These are phyloP conservation scores for Sarocladiaceae sp. DNA, from an alignment of 2,329 filamentous ascomycete species.

Conservation along the genomic window DNA sequence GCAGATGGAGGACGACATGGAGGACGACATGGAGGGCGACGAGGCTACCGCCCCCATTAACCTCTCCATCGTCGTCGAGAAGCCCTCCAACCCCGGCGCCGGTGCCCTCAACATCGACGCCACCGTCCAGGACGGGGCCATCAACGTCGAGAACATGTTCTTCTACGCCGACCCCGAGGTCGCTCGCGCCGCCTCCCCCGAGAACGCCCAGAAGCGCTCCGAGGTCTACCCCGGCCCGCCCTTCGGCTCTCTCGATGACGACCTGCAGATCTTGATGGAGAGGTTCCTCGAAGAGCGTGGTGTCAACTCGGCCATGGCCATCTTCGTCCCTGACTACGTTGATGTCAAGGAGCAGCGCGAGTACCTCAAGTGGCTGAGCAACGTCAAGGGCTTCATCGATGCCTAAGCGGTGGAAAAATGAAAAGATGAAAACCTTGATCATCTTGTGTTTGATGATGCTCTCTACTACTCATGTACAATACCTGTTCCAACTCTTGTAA, in stretches of 20 bases:
- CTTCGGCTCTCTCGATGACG: conserved; percentile 91
- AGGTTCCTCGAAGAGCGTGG: conserved; percentile 92
- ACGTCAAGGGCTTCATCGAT: conserved; percentile 80
- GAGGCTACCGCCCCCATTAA: conserved; percentile 68
- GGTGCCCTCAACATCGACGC: conserved; percentile 85
- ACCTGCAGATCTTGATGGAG: conserved; percentile 87
- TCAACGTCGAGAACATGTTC: conserved; percentile 85
- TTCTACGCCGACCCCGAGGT: conserved; percentile 75
- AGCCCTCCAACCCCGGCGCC: conserved; percentile 54
- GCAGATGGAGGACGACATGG: conserved; percentile 39
- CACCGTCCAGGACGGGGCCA: conserved; percentile 74
- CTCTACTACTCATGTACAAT: conserved; percentile 2
- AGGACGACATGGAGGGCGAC: conserved; percentile 46
- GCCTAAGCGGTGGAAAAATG: conserved; percentile 37
- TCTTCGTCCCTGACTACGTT: conserved; percentile 94
- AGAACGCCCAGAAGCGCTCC: conserved; percentile 69
- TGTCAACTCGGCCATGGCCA: conserved; percentile 75
- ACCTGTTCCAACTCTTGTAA: conserved; percentile 9
- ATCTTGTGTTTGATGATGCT: background rate
- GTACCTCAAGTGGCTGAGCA: conserved; percentile 84
- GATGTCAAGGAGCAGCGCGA: conserved; percentile 98
- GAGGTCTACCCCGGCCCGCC: conserved; percentile 84
- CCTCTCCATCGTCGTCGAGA: conserved; percentile 79
- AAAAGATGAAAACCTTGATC: background rate
- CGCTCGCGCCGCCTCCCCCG: conserved; percentile 68